Base-by-base conservation (phyloP, 371 early-diverging fungal species). In the Mucor saturninus region DNA sequence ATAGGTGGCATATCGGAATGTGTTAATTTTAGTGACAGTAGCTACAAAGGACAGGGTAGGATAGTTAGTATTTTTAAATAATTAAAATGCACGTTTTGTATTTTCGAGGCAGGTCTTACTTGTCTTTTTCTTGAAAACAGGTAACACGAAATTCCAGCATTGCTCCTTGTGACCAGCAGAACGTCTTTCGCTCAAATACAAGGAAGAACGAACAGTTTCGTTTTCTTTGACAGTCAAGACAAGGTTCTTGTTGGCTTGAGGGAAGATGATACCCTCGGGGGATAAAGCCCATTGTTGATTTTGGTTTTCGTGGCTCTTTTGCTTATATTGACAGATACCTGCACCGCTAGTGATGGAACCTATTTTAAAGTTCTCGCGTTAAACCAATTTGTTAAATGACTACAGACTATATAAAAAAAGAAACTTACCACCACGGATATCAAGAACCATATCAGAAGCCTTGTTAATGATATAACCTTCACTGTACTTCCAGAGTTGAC, bases 401-500 rank as follows among this genome's bases (percentile, higher is more conserved):
- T 21, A 21, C 21, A 21, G 21, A 21, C 21, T 21, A 21, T 21
- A 58, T 52, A 38, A n/a, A 53, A 45, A 13, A 14, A n/a, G n/a
- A n/a, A 13, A 58, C 64, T 50, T 69, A 86, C 86, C 84, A 57
- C 84, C 84, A 43, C 79, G 79, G 64, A 86, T 76, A 63, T 86
- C 84, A 11, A 86, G 74, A 11, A 84, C 86, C 73, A 81, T 75
- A 13, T 78, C 71, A 4, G 86, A 82, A 49, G 83, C 80, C 56
- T 81, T 82, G 64, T 83, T 86, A 63, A 83, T 71, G 48, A 86
- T 66, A 69, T 75, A 84, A 30, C 86, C 84, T 42, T 74, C 65
- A 53, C 76, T 79, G 65, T 75, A 77, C 32, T 75, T 78, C 86
- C 86, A 86, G 21, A 86, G 76, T 56, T 86, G 86, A 60, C 81